phyloP scores from a whole-genome alignment of 805 yeast species.

The Candida multigemmis region DNA sequence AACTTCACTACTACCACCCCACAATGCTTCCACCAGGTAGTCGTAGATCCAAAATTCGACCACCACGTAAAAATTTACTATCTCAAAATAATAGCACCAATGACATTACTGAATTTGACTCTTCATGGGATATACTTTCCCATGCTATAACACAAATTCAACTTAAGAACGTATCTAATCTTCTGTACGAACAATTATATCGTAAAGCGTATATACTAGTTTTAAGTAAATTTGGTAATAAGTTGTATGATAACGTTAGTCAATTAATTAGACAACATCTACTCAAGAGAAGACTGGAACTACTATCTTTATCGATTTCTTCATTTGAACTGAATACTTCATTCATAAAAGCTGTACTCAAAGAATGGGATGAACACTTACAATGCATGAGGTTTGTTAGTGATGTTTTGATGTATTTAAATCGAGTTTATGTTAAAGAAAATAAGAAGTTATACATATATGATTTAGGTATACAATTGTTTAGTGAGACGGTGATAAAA shows the following conservation, averaged over 20 bases:
- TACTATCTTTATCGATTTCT: conserved; percentile 11
- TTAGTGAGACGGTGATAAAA: conserved; percentile 52
- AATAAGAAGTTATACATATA: conserved; percentile 52
- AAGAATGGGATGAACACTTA: conserved; percentile 65
- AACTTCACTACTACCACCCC: neutral
- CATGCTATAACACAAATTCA: conserved; percentile 68
- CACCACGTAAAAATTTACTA: conserved; percentile 43
- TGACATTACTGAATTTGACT: conserved; percentile 45
- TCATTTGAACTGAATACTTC: too few relatives aligned
- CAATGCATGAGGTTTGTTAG: conserved; percentile 69
- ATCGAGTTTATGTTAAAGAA: conserved; percentile 75
- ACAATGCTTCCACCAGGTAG: conserved; percentile 25
- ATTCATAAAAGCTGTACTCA: conserved; percentile 25
- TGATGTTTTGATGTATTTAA: conserved; percentile 80
- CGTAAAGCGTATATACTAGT: conserved; percentile 73
- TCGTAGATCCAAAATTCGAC: conserved; percentile 51
- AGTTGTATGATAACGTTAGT: conserved; percentile 54
- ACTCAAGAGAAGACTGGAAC: conserved; percentile 8
- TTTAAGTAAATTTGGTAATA: conserved; percentile 56
- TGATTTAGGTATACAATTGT: conserved; percentile 65
- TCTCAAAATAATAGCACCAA: conserved; percentile 11
- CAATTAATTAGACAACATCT: conserved; percentile 40
- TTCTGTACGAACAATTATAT: conserved; percentile 79
- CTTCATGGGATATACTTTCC: conserved; percentile 57
- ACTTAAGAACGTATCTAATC: conserved; percentile 57